phyloP scores from a whole-genome alignment of 148 eudicot genomes.

The Rhododendron molle region DNA sequence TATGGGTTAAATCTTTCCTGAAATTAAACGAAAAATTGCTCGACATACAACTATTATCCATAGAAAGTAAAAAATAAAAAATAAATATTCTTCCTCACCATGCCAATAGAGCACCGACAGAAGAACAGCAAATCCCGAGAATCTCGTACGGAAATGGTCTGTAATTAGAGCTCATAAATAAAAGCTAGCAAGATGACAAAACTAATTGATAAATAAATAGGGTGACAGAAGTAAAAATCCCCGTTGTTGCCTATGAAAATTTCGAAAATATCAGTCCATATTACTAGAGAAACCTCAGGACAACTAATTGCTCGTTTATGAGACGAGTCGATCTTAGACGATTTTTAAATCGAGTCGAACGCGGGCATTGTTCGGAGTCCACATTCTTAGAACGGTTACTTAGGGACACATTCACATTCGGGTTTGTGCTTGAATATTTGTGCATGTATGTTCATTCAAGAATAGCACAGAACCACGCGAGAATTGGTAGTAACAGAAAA shows the following conservation, averaged over 20 bases:
- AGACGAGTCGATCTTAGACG: too few relatives aligned
- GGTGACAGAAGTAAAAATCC: neutral
- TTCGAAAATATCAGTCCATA: neutral
- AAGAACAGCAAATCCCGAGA: neutral
- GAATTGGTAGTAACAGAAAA: too few relatives aligned
- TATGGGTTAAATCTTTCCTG: too few relatives aligned
- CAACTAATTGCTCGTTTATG: too few relatives aligned
- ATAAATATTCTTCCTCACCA: neutral
- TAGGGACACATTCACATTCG: neutral
- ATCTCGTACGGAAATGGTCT: neutral
- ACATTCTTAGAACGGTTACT: neutral
- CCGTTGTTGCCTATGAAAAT: neutral
- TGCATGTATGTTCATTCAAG: too few relatives aligned
- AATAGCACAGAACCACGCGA: too few relatives aligned
- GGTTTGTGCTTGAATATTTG: neutral
- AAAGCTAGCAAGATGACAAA: neutral
- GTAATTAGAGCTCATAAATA: neutral
- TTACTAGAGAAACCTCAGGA: neutral
- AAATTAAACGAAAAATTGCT: neutral
- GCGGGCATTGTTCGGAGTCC: too few relatives aligned
- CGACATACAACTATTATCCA: too few relatives aligned
- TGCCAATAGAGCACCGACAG: neutral
- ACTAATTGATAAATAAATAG: neutral
- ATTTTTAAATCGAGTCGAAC: too few relatives aligned
- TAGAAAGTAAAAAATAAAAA: too few relatives aligned